These are phyloP conservation scores for Chionographis japonica DNA, from an alignment of 106 monocot species.

Conservation along the genomic window DNA sequence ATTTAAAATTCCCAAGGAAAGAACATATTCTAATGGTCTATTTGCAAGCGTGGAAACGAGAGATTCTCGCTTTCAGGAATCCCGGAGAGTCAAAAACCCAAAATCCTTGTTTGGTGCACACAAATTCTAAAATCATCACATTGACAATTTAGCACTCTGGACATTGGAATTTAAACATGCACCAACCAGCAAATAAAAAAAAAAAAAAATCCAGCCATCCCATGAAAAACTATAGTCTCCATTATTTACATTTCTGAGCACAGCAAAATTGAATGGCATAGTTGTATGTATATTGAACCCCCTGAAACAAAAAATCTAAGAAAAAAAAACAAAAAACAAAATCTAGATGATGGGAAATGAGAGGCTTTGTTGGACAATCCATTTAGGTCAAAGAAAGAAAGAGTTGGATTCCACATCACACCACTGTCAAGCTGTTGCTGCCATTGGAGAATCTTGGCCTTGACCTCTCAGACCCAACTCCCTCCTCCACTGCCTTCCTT, in stretches of 20 bases:
- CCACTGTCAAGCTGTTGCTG: slow-evolving; percentile 25
- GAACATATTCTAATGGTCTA: no score
- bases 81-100: no score
- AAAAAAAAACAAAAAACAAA: slow-evolving; percentile 5
- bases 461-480: slow-evolving; percentile 58
- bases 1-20: no score
- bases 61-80: no score
- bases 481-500: slow-evolving; percentile 54
- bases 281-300: not conserved
- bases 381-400: not conserved
- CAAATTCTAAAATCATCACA: no score
- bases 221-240: not conserved
- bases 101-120: no score
- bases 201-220: no score
- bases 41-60: no score
- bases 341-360: not conserved
- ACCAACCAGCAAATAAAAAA: no score
- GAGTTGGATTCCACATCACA: slow-evolving; percentile 27
- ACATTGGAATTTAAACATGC: no score
- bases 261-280: slow-evolving; percentile 10
- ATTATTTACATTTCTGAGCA: slow-evolving; percentile 10
- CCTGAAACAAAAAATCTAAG: not conserved
- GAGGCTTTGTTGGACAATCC: not conserved
- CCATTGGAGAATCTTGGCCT: slow-evolving; percentile 56
- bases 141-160: no score